phyloP scores from a whole-genome alignment of 106 monocot genomes.

The Dactylorhiza incarnata region DNA sequence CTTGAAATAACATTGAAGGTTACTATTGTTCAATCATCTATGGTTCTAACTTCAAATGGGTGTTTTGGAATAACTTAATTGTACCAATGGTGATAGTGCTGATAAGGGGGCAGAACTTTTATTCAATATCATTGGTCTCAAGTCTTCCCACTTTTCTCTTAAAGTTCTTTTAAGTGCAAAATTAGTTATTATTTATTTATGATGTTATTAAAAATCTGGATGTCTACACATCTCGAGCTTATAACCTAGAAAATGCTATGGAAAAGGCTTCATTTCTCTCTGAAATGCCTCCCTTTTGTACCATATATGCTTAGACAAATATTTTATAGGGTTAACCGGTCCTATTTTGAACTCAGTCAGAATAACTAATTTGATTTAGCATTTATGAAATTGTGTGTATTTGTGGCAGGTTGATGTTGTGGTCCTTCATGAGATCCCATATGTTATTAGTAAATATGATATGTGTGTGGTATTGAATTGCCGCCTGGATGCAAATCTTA shows the following conservation, averaged over 20 bases:
- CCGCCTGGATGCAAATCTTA: conserved; percentile 44
- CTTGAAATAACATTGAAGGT: background rate
- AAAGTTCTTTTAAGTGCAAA: background rate
- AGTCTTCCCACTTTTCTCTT: background rate
- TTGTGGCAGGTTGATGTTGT: conserved; percentile 65
- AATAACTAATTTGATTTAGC: background rate
- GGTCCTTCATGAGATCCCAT: conserved; percentile 54
- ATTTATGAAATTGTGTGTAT: background rate
- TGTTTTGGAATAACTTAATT: no score
- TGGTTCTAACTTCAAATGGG: background rate
- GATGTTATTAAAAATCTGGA: background rate
- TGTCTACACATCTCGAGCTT: background rate
- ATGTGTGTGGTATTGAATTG: conserved; percentile 61
- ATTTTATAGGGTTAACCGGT: background rate
- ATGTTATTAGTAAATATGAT: conserved; percentile 67
- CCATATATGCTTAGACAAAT: background rate
- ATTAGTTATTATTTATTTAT: background rate
- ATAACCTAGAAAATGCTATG: background rate
- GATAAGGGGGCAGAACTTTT: background rate
- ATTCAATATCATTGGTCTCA: background rate
- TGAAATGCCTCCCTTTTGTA: background rate
- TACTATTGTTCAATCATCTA: background rate
- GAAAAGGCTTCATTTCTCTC: background rate
- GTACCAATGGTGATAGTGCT: no score
- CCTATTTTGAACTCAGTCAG: no score